Evolutionary conservation across 1,284 basidiomycete genomes (phyloP), one percentile per base, ranked within the genome.

Genomic region (Ustilago hordei): DNA sequence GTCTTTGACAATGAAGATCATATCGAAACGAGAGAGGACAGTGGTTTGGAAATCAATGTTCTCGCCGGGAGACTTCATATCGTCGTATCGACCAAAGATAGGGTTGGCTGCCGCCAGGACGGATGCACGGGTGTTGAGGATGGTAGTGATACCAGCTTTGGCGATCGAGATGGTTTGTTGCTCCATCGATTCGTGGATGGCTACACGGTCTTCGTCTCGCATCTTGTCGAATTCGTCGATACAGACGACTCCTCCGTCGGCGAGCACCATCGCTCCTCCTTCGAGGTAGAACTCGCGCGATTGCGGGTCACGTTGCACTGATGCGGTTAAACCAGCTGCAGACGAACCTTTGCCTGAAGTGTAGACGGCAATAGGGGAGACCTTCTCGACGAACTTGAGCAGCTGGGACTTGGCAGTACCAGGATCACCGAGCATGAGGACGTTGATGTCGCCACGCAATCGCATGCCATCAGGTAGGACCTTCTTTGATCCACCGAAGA

Each of bases 201-300:
- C 97, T 2, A 99, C 97, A 69, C 97, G 91, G 85, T 99, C 97
- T 87, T 98, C 96, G 84, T 99, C 97, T 35, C 96, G 90, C 97
- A 99, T 99, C 89, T 99, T 99, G 89, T 99, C 97, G 83, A 99
- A 99, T 87, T 99, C 97, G 85, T 99, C 97, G 84, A 99, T 99
- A 86, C 97, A 99, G 23, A 99, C 97, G 15, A 99, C 95, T 34
- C 97, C 97, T 4, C 94, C 95, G 85, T 99, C 97, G 0, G 97
- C 97, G 35, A 99, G 90, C 9, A 99, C 97, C 97, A 99, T 99
- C 1, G 97, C 97, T 34, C 97, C 97, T 6, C 97, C 97, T 89
- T 99, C 97, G 9, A 99, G 90, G 87, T 96, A 99, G 86, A 99
- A 99, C 86, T 99, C 97, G 54, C 97, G 91, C 35, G 95, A 93